Evolutionary conservation across 371 early-diverging fungal species (phyloP).

Genomic region (Fennellomyces sp.): DNA sequence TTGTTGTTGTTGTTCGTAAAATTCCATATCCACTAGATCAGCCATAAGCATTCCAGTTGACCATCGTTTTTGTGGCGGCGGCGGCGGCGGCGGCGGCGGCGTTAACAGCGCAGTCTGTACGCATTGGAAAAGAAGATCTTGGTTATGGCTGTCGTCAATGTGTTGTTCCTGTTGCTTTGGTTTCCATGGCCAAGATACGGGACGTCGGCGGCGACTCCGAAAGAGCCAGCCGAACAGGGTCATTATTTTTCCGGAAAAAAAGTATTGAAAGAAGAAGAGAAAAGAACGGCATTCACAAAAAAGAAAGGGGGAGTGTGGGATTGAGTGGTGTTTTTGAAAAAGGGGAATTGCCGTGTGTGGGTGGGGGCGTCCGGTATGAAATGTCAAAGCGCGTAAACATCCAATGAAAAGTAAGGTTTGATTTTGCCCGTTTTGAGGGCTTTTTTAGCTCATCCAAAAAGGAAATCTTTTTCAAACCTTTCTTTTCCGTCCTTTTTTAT

Average conservation of each 20-base stretch:
- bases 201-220: constrained; percentile 4
- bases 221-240: neutral
- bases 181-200: neutral
- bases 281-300: neutral
- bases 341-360: neutral
- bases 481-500: neutral
- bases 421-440: neutral
- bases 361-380: neutral
- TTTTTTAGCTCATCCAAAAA: neutral
- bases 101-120: constrained; percentile 1
- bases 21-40: neutral
- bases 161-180: neutral
- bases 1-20: neutral
- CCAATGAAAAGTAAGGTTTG: neutral
- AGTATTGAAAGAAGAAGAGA: neutral
- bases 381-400: neutral
- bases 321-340: too few relatives aligned
- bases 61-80: neutral
- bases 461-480: neutral
- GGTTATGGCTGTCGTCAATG: neutral
- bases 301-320: neutral
- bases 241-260: constrained; percentile 2
- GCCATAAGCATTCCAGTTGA: constrained; percentile 4
- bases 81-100: neutral
- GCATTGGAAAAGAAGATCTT: constrained; percentile 4